Evolutionary conservation across 1,284 basidiomycete genomes (phyloP), one percentile per base, ranked within the genome.

Genomic region (Neonothopanus nambi): DNA sequence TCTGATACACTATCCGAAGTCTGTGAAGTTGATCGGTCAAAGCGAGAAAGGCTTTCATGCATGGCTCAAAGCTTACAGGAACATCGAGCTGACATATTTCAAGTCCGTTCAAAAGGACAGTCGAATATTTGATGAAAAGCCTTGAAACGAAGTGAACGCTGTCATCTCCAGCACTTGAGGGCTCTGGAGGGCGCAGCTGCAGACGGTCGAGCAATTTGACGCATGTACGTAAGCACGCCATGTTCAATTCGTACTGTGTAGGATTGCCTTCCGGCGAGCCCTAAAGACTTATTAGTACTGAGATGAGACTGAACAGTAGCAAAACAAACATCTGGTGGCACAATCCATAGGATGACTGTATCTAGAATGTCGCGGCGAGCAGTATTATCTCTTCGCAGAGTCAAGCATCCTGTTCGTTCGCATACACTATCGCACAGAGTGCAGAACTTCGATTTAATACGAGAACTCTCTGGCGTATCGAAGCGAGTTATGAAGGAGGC

Each of bases 151-250:
- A 83, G 62, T 91, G 88, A 1, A 78, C 75, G 30, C 77, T 75
- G 51, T 89, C 84, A 56, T 91, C 89, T 1, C 79, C 81, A 23
- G 81, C 78, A 11, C 77, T 75, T 0, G 76, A 64, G 2, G 69
- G 65, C 55, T 90, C 89, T 2, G 80, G 69, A 1, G 81, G 73
- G 46, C 80, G 76, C n/a, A 95, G 73, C 51, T 86, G 81, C 4
- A 95, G 70, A 20, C 85, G 80, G 59, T 95, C 89, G 40, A 93
- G 74, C n/a, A 94, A 72, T 48, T 82, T 87, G 21, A 91, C 87
- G 20, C 81, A 76, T 0, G 90, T 87, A 15, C 82, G 80, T 38
- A 95, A 72, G 57, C 85, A 86, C 2, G 84, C 80, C 47, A 85
- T 71, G 58, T 92, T 92, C 36, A 93, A 73, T 35, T 94, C 91